A percentile compares a stretch with the other conserved stretches of the same genome.
Conservation (phyloP, 129 eudicot species). For the Sambucus nigra region DNA sequence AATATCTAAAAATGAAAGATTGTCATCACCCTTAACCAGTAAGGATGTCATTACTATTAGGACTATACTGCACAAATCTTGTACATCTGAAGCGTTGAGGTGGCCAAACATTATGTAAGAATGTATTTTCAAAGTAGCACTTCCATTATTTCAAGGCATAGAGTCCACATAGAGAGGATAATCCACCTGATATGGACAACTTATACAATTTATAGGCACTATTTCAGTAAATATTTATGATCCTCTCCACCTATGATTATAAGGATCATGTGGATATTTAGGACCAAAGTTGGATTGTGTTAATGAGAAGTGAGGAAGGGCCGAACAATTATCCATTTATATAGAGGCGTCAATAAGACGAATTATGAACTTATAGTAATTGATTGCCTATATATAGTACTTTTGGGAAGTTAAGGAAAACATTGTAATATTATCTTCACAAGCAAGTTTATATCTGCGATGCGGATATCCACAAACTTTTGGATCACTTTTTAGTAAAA, state of each 20-base stretch:
- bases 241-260: background rate
- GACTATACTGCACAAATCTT: slow-evolving; percentile 4
- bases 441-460: slow-evolving; percentile 13
- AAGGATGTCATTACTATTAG: slow-evolving; percentile 5
- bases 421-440: slow-evolving; percentile 15
- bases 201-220: background rate
- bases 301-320: slow-evolving; percentile 14
- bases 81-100: slow-evolving; percentile 4
- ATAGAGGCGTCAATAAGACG: slow-evolving; percentile 4
- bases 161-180: background rate
- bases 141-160: background rate
- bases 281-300: background rate
- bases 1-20: slow-evolving; percentile 3
- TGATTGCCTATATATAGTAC: slow-evolving; percentile 14
- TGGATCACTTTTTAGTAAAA: slow-evolving; percentile 15
- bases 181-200: slow-evolving; percentile 5
- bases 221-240: background rate
- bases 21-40: background rate
- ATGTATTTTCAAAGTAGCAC: too few species aligned
- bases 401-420: background rate
- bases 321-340: slow-evolving; percentile 6
- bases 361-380: slow-evolving; percentile 14
- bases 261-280: background rate
- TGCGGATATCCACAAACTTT: background rate
- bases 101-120: slow-evolving; percentile 2